Evolutionary conservation across 2,329 filamentous ascomycete genomes (phyloP).

Genomic region (Aureobasidium sp.): DNA sequence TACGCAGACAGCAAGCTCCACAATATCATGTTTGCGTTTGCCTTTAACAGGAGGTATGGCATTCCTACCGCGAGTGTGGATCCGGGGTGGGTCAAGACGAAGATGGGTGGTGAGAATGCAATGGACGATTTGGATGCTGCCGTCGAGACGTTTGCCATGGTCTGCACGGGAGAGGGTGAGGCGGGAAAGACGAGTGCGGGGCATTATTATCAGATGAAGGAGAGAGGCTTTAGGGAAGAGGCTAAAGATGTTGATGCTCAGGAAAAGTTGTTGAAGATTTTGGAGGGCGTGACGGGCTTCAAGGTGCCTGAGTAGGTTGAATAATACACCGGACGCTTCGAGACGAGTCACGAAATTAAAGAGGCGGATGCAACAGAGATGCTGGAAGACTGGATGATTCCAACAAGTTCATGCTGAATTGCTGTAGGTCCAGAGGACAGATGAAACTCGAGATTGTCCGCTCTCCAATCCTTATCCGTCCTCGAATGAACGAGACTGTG

Average conservation of each 20-base stretch:
- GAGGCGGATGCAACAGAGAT: no score
- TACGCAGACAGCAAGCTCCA: constrained; percentile 51
- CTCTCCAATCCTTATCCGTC: no score
- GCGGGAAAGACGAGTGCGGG: constrained; percentile 26
- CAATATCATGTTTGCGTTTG: constrained; percentile 46
- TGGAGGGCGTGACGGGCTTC: constrained; percentile 27
- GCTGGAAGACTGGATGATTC: no score
- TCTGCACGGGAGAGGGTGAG: constrained; percentile 38
- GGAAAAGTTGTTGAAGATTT: constrained; percentile 35
- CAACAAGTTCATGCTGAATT: no score
- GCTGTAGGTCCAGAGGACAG: no score
- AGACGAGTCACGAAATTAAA: no score
- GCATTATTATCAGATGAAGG: constrained; percentile 28
- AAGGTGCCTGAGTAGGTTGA: constrained; percentile 19
- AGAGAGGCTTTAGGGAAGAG: constrained; percentile 22
- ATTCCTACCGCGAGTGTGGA: constrained; percentile 40
- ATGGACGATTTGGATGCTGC: constrained; percentile 40
- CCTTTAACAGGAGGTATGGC: constrained; percentile 41
- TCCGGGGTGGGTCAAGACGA: constrained; percentile 38
- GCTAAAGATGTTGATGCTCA: constrained; percentile 35
- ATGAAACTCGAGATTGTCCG: no score
- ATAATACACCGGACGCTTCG: no score
- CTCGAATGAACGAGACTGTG: no score
- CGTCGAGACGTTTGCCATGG: constrained; percentile 37
- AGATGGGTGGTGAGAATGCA: constrained; percentile 36